Evolutionary conservation across 2,329 filamentous ascomycete species (phyloP).

Genomic region (Claviceps sorghi): DNA sequence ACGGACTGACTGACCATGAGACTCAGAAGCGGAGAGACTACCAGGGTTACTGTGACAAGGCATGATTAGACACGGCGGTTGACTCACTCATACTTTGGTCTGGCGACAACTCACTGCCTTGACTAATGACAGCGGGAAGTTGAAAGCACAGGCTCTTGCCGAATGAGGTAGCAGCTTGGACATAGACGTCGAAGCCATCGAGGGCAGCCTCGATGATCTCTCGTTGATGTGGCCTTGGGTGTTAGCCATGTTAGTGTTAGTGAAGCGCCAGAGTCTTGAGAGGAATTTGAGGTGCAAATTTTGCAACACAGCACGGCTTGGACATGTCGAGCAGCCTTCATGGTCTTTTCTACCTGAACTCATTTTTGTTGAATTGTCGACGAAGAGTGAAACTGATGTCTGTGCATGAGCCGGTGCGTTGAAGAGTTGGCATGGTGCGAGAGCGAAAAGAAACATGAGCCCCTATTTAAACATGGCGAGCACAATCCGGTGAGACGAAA

Average conservation of each 20-base stretch:
- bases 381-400: conserved; percentile 64
- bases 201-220: conserved; percentile 77
- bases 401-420: conserved; percentile 33
- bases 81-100: background rate
- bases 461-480: background rate
- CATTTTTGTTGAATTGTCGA: conserved; percentile 55
- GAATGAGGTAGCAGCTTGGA: conserved; percentile 82
- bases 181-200: conserved; percentile 75
- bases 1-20: conserved; percentile 52
- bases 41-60: conserved; percentile 55
- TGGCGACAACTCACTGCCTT: conserved; percentile 52
- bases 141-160: conserved; percentile 92
- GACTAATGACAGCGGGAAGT: conserved; percentile 73
- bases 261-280: background rate
- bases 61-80: conserved; percentile 4
- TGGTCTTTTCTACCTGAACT: conserved; percentile 45
- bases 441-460: background rate
- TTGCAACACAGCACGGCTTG: background rate
- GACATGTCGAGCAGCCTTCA: background rate
- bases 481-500: background rate
- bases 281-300: background rate
- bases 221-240: conserved; percentile 62
- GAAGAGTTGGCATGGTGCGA: conserved; percentile 25
- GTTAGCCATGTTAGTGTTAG: background rate
- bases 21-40: conserved; percentile 76